phyloP scores from a whole-genome alignment of 2,329 filamentous ascomycete genomes.

The Metarhizium album region DNA sequence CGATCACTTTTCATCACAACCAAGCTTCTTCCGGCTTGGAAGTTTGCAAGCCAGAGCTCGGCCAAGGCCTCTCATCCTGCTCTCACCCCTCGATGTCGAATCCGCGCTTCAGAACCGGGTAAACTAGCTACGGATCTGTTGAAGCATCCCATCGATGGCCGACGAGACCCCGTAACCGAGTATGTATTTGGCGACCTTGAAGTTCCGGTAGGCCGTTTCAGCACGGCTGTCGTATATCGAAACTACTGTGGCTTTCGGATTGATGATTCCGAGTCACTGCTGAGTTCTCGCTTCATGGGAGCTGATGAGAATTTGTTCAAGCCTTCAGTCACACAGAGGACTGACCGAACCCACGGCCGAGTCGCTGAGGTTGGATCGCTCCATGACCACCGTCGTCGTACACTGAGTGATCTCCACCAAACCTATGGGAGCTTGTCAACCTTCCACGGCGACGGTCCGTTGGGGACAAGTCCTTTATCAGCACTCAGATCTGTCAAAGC shows the following conservation, averaged over 20 bases:
- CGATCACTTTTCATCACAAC: conserved; percentile 76
- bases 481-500: conserved; percentile 61
- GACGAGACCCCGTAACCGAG: conserved; percentile 45
- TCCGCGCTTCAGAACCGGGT: conserved; percentile 51
- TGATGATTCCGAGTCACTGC: conserved; percentile 78
- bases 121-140: conserved; percentile 56
- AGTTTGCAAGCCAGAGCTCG: conserved; percentile 62
- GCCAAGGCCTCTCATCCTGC: conserved; percentile 57
- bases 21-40: conserved; percentile 77
- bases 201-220: conserved; percentile 75
- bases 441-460: conserved; percentile 67
- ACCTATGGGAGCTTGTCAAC: conserved; percentile 86
- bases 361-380: conserved; percentile 60
- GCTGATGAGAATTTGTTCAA: conserved; percentile 80
- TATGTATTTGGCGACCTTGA: conserved; percentile 78
- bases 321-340: conserved; percentile 57
- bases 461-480: conserved; percentile 79
- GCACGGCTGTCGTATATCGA: conserved; percentile 72
- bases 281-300: conserved; percentile 90
- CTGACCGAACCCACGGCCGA: conserved; percentile 24
- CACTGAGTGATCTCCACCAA: conserved; percentile 54
- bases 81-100: conserved; percentile 70
- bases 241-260: conserved; percentile 84
- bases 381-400: conserved; percentile 46
- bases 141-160: conserved; percentile 26